phyloP scores from a whole-genome alignment of 495 filamentous ascomycete genomes.

The Lepidopterella palustris region DNA sequence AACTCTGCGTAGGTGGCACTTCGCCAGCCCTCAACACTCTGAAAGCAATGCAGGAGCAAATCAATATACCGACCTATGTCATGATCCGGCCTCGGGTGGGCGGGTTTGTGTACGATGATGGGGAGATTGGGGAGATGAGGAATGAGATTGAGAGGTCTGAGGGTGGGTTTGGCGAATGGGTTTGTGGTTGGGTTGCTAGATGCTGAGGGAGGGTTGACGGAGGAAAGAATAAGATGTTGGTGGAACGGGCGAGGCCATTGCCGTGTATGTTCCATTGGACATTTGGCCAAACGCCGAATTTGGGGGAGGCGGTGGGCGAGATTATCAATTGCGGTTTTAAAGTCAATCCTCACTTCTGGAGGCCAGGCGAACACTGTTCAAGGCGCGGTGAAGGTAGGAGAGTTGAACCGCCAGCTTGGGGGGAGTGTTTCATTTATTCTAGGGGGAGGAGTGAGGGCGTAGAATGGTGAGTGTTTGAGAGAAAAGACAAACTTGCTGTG shows the following conservation, averaged over 20 bases:
- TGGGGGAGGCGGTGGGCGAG: conserved; percentile 32
- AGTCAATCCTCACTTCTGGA: conserved; percentile 44
- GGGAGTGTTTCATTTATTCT: conserved; percentile 29
- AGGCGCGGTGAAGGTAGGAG: conserved; percentile 18
- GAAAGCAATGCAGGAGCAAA: conserved; percentile 7
- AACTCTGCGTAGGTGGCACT: conserved; percentile 38
- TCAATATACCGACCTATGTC: conserved; percentile 42
- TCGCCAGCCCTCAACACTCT: conserved; percentile 26
- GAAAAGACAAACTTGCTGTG: conserved; percentile 26
- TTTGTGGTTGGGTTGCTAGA: conserved; percentile 48
- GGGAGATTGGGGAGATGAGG: conserved; percentile 42
- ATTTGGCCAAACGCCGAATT: conserved; percentile 41
- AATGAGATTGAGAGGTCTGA: conserved; percentile 31
- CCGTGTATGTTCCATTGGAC: conserved; percentile 52
- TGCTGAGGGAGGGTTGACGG: conserved; percentile 33
- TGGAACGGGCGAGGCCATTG: conserved; percentile 36
- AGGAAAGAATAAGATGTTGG: conserved; percentile 36
- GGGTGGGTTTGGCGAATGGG: conserved; percentile 35
- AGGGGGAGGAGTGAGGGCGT: conserved; percentile 40
- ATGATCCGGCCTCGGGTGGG: conserved; percentile 47
- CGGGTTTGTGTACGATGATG: conserved; percentile 39
- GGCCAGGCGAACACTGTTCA: conserved; percentile 30
- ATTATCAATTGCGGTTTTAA: conserved; percentile 42
- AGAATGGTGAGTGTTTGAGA: conserved; percentile 34
- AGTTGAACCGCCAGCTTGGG: conserved; percentile 19